These are phyloP conservation scores for Cocos nucifera DNA, from an alignment of 176 grass and related monocot species.

Conservation along the genomic window DNA sequence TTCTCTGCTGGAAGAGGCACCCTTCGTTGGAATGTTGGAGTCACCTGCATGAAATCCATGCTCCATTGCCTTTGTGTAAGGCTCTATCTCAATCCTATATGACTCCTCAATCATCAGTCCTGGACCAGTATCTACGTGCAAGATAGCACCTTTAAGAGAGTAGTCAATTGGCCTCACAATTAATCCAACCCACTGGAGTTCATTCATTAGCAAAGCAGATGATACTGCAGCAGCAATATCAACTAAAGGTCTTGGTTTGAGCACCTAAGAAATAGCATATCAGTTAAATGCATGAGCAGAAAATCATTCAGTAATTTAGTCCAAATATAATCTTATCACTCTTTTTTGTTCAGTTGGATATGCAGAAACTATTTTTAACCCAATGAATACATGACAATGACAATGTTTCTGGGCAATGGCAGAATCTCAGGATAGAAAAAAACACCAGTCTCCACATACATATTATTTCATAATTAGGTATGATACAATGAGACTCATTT, in stretches of 20 bases:
- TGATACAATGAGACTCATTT: background rate
- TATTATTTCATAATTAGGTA: no score
- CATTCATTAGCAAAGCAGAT: slow-evolving; percentile 90
- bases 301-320: background rate
- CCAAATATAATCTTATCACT: no score
- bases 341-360: no score
- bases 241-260: slow-evolving; percentile 88
- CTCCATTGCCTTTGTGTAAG: slow-evolving; percentile 27
- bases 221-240: slow-evolving; percentile 86
- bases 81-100: slow-evolving; percentile 86
- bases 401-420: no score
- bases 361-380: no score
- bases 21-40: slow-evolving; percentile 6
- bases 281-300: slow-evolving; percentile 6
- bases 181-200: slow-evolving; percentile 93
- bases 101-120: slow-evolving; percentile 83
- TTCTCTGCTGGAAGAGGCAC: slow-evolving; percentile 17
- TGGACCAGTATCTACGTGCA: slow-evolving; percentile 89
- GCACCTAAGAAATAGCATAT: slow-evolving; percentile 41
- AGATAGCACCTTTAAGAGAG: slow-evolving; percentile 77
- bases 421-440: no score
- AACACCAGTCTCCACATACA: no score
- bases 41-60: slow-evolving; percentile 16
- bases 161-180: slow-evolving; percentile 91
- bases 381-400: no score